Evolutionary conservation across 2,329 filamentous ascomycete species (phyloP), one percentile per base, ranked within the genome.

Genomic region (Teratosphaeria gauchensis): DNA sequence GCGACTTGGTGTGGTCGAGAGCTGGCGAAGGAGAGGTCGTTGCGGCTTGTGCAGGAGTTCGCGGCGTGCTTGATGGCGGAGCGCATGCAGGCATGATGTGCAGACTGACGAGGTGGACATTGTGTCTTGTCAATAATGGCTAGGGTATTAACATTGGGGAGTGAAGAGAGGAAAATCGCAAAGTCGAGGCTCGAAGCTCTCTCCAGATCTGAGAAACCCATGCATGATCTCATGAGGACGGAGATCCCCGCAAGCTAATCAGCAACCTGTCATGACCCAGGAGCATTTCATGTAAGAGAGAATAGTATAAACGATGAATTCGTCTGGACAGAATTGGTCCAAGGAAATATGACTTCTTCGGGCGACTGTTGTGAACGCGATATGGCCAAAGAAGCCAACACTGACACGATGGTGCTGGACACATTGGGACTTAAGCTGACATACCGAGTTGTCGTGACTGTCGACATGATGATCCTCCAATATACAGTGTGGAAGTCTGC

Each of bases 101-200:
- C 66, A 68, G 48, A 64, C 54, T 53, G 58, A 60, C 35, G 61
- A 62, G 28, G 59, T 55, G n/a, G 66, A 61, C 66, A 68, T 68
- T 51, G 12, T 28, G 8, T 16, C 4, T 53, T 48, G 16, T 19
- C 42, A 48, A 19, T 21, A 21, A 21, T 14, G 28, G 48, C 48
- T 11, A n/a, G 48, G 8, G 14, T 33, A 14, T 19, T 14, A 21
- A 16, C 2, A 6, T 9, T 38, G 33, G 16, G 24, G 24, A 28
- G 24, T 28, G 4, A 2, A 28, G 24, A 28, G 24, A 28, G 35
- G 12, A 14, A 42, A 5, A 11, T 16, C 35, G 24, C 31, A 31
- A 30, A 19, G 51, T 31, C 28, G 8, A 30, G n/a, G 30, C 51
- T 12, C 12, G 8, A 16, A 53, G 16, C 24, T 30, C 19, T 31